Percentiles rank a stretch among this genome's conserved stretches.
These are phyloP conservation scores for Penicillium sp. DNA, from an alignment of 2,329 filamentous ascomycete species.

Conservation along the genomic window DNA sequence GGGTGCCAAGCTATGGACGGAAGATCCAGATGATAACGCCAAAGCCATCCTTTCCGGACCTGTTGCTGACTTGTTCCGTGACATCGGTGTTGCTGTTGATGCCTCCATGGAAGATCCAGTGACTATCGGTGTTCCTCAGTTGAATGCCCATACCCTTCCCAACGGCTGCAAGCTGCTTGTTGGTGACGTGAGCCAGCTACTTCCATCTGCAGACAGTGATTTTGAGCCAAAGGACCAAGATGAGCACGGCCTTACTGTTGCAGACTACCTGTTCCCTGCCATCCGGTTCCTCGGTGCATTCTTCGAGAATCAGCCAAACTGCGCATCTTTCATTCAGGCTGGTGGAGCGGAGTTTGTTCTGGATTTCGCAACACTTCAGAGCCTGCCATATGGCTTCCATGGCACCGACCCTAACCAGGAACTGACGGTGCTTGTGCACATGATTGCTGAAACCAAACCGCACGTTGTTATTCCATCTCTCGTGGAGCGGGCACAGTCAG, in stretches of 20 bases:
- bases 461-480: slow-evolving; percentile 80
- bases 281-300: slow-evolving; percentile 77
- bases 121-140: slow-evolving; percentile 27
- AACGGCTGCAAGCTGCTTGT: slow-evolving; percentile 37
- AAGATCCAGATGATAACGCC: slow-evolving; percentile 59
- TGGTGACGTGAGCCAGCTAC: slow-evolving; percentile 31
- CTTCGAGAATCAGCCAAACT: slow-evolving; percentile 72
- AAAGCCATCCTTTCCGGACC: slow-evolving; percentile 62
- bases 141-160: slow-evolving; percentile 35
- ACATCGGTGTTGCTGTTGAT: slow-evolving; percentile 33
- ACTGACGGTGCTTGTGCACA: slow-evolving; percentile 71
- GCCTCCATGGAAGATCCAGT: slow-evolving; percentile 24
- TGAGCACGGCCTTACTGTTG: slow-evolving; percentile 54
- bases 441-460: slow-evolving; percentile 77
- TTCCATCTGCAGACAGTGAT: slow-evolving; percentile 22
- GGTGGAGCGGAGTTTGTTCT: slow-evolving; percentile 82
- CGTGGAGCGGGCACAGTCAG: slow-evolving; percentile 69
- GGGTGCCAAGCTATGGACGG: slow-evolving; percentile 76
- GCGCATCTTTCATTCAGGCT: slow-evolving; percentile 70
- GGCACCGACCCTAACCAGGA: slow-evolving; percentile 68
- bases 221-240: slow-evolving; percentile 53
- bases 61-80: slow-evolving; percentile 38
- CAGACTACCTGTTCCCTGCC: slow-evolving; percentile 73
- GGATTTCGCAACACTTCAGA: slow-evolving; percentile 79
- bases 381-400: slow-evolving; percentile 72